These are phyloP conservation scores for Scleroderma bovista DNA, from an alignment of 768 basidiomycete species.

Conservation along the genomic window DNA sequence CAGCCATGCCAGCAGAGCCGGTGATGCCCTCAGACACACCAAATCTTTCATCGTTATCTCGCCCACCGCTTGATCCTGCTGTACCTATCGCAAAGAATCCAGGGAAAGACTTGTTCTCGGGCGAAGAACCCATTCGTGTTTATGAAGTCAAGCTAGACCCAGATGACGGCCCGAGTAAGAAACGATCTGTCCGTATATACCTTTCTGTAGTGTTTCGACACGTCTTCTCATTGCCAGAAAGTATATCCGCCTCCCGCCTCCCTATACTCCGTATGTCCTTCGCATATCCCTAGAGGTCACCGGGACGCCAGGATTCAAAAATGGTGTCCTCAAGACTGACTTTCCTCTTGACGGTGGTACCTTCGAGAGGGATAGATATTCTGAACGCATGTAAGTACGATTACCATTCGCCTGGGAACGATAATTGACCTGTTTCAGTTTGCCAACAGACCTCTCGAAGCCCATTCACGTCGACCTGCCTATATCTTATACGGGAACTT, in stretches of 20 bases:
- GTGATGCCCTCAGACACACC: neutral
- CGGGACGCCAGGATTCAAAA: slow-evolving; percentile 84
- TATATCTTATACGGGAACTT: slow-evolving; percentile 95
- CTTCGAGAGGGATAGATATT: slow-evolving; percentile 72
- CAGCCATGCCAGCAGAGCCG: slow-evolving; percentile 2
- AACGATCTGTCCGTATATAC: slow-evolving; percentile 63
- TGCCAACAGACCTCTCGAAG: slow-evolving; percentile 83
- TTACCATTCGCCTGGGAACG: neutral
- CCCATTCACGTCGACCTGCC: slow-evolving; percentile 92
- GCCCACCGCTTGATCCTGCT: neutral
- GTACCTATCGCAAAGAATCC: slow-evolving; percentile 74
- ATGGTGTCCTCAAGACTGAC: slow-evolving; percentile 93
- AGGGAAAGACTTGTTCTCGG: slow-evolving; percentile 82
- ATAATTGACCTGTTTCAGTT: slow-evolving; percentile 38
- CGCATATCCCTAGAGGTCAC: slow-evolving; percentile 89
- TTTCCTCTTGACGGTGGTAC: slow-evolving; percentile 91
- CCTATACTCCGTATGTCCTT: slow-evolving; percentile 81
- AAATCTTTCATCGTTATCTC: slow-evolving; percentile 10
- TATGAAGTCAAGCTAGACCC: slow-evolving; percentile 83
- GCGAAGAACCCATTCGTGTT: slow-evolving; percentile 68
- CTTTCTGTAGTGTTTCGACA: neutral
- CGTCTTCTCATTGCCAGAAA: slow-evolving; percentile 28
- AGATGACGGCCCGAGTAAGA: slow-evolving; percentile 87
- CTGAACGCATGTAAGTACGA: slow-evolving; percentile 62
- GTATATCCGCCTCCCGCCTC: slow-evolving; percentile 96